Percentiles rank a stretch among this genome's conserved stretches.
Evolutionary conservation across 179 eudicot genomes (phyloP).

Genomic region (Drosera spatulata): DNA sequence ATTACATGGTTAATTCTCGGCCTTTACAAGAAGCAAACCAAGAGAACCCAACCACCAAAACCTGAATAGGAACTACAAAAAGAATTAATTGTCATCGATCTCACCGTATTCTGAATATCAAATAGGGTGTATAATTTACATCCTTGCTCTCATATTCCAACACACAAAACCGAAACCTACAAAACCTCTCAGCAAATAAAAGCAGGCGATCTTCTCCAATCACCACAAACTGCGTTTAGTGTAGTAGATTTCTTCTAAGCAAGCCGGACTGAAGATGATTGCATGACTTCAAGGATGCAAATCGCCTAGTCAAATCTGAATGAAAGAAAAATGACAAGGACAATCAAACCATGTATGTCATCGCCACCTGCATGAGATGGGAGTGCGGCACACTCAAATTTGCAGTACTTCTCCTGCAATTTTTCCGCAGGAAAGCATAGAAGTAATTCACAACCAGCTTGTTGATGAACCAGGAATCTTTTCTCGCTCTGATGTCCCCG

Average conservation of each 20-base stretch:
- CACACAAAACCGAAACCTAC: too few relatives aligned
- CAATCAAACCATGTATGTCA: slow-evolving; percentile 94
- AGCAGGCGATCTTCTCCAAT: too few relatives aligned
- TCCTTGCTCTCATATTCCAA: too few relatives aligned
- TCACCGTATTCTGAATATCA: too few relatives aligned
- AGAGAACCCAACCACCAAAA: neutral
- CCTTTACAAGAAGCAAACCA: neutral
- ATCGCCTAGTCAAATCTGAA: too few relatives aligned
- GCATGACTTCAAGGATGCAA: too few relatives aligned
- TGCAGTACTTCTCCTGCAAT: slow-evolving; percentile 79
- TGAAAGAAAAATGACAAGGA: neutral
- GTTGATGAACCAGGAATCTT: slow-evolving; percentile 89
- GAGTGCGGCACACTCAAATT: slow-evolving; percentile 91
- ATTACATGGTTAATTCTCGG: neutral
- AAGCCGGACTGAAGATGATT: too few relatives aligned
- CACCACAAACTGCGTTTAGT: too few relatives aligned
- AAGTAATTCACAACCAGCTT: slow-evolving; percentile 86
- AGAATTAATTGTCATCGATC: too few relatives aligned
- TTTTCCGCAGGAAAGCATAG: slow-evolving; percentile 88
- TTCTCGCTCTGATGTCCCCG: slow-evolving; percentile 89
- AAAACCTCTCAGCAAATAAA: too few relatives aligned
- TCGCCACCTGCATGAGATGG: slow-evolving; percentile 91
- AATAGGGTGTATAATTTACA: too few relatives aligned
- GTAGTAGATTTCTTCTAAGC: too few relatives aligned
- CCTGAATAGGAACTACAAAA: neutral